Evolutionary conservation across 805 yeast species (phyloP), one percentile per base, ranked within the genome.

Genomic region (Ascoidea tarda): DNA sequence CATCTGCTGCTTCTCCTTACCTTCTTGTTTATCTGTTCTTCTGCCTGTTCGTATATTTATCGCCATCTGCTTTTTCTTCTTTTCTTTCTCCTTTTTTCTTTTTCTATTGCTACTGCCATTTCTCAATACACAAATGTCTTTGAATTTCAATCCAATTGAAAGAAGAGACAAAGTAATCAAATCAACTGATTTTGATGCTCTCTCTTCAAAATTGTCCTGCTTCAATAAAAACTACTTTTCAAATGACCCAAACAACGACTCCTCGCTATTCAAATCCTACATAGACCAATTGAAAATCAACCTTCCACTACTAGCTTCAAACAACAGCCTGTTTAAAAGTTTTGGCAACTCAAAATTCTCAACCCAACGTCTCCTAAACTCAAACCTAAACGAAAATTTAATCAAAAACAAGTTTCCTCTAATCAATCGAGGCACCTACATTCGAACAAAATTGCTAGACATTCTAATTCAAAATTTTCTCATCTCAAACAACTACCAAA

Each of bases 151-250:
- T 38, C 44, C 44, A 38, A 10, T 38, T 10, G 44, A 38, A 38
- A 64, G 66, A 54, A 64, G 63, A 52, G 79, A 76, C 55, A 68
- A 71, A 52, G 65, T 71, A 16, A 69, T 81, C 10, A 71, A 79
- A 51, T 70, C 75, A 8, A 81, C 87, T 0, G 87, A 81, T 61
- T 61, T 75, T 46, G 87, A 81, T 62, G 87, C 87, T 1, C 62
- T 80, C 45, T 66, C 76, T 51, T 72, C 82, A 54, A 71, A 82
- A 49, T 59, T 54, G 55, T 72, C 78, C 38, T 76, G 82, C 5
- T 70, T 68, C 50, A 48, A 52, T 5, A 65, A 64, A 44, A 72
- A 74, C 2, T 81, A 81, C 59, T 67, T 76, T 49, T 21, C 28
- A 21, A 38, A 46, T 1, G 86, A 81, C 59, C 60, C 59, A 12